Conservation (phyloP, 139 green algal species). For the Chlorella sp. region DNA sequence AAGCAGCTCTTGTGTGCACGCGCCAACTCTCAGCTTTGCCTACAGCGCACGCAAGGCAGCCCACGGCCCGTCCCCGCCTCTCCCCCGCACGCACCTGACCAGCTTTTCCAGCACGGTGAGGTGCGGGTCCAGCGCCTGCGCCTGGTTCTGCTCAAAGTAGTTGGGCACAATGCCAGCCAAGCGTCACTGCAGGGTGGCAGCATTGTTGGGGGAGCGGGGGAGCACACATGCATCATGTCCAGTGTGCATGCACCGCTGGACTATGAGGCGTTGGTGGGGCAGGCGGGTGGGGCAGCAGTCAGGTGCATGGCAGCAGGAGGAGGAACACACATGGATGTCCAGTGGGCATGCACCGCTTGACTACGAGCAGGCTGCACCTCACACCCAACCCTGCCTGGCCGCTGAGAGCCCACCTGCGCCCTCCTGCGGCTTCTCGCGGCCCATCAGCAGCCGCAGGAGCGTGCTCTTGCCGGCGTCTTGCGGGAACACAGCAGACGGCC, state of each 20-base stretch:
- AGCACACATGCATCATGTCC: too few relatives aligned
- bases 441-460: constrained; percentile 96
- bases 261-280: too few relatives aligned
- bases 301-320: too few relatives aligned
- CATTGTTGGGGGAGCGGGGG: neutral
- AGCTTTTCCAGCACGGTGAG: constrained; percentile 92
- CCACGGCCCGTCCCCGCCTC: too few relatives aligned
- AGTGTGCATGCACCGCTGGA: too few relatives aligned
- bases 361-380: too few relatives aligned
- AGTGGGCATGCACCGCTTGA: too few relatives aligned
- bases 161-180: constrained; percentile 91
- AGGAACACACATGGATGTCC: too few relatives aligned
- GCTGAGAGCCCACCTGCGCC: constrained; percentile 7
- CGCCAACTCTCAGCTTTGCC: too few relatives aligned
- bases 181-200: constrained; percentile 45
- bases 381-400: too few relatives aligned
- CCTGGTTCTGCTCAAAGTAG: constrained; percentile 99
- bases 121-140: constrained; percentile 91
- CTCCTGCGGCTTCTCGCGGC: constrained; percentile 78
- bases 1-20: neutral
- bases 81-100: constrained; percentile 46
- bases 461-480: constrained; percentile 92
- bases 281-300: too few relatives aligned
- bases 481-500: neutral
- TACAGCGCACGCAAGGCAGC: too few relatives aligned